Conservation (phyloP, 2,329 filamentous ascomycete genomes). For the Macrophomina tecta region DNA sequence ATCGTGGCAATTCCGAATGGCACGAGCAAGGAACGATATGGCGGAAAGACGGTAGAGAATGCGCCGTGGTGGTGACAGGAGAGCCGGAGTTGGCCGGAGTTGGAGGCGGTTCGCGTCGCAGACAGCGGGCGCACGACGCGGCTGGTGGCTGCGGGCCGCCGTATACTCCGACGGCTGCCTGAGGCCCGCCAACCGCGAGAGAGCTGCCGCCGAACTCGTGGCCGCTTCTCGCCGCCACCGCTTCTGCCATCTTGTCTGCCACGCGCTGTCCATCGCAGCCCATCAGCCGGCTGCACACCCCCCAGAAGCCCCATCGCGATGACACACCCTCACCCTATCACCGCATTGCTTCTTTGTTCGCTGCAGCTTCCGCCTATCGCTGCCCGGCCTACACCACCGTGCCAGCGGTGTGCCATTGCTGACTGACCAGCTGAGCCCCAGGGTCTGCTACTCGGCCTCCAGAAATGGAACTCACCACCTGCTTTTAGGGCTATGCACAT, state of each 20-base stretch:
- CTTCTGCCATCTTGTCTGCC: neutral
- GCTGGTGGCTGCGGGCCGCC: neutral
- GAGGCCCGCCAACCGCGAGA: neutral
- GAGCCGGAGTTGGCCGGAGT: constrained; percentile 18
- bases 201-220: neutral
- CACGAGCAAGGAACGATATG: too few species aligned
- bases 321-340: constrained; percentile 4
- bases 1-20: too few species aligned
- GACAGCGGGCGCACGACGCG: neutral
- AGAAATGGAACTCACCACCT: constrained; percentile 7
- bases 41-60: neutral
- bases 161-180: neutral
- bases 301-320: neutral
- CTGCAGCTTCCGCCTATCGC: neutral
- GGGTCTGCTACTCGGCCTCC: neutral
- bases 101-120: neutral
- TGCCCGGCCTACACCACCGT: neutral
- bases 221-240: neutral
- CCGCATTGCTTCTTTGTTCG: neutral
- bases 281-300: neutral
- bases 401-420: constrained; percentile 24
- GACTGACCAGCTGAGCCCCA: constrained; percentile 21
- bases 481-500: neutral
- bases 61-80: too few species aligned
- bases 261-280: neutral